Evolutionary conservation across 2,329 filamentous ascomycete species (phyloP).

Genomic region (Stachybotrys chartarum): DNA sequence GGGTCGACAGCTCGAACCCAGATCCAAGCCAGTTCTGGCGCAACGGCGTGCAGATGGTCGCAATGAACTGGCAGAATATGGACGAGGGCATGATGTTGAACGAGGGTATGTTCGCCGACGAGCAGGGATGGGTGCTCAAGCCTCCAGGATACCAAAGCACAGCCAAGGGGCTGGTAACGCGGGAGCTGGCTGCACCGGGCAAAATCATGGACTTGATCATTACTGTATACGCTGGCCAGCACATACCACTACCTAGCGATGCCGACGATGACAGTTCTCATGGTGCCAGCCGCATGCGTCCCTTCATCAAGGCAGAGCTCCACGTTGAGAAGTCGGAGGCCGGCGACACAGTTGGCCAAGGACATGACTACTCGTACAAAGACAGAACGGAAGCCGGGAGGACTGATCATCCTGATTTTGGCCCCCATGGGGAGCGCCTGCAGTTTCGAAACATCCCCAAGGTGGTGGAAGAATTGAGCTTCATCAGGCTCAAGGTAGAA

Average conservation of each 20-base stretch:
- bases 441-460: slow-evolving; percentile 50
- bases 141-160: slow-evolving; percentile 62
- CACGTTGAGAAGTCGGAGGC: slow-evolving; percentile 61
- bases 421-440: slow-evolving; percentile 40
- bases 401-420: slow-evolving; percentile 60
- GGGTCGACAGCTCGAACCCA: slow-evolving; percentile 87
- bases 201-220: slow-evolving; percentile 61
- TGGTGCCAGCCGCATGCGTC: slow-evolving; percentile 42
- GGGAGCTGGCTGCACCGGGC: slow-evolving; percentile 38
- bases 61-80: slow-evolving; percentile 94
- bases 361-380: slow-evolving; percentile 50
- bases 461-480: slow-evolving; percentile 63
- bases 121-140: slow-evolving; percentile 80
- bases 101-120: slow-evolving; percentile 90
- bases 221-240: slow-evolving; percentile 69
- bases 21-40: slow-evolving; percentile 90
- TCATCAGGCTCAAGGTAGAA: slow-evolving; percentile 58
- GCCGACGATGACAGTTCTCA: slow-evolving; percentile 22
- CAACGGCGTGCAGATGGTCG: slow-evolving; percentile 93
- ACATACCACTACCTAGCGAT: slow-evolving; percentile 38
- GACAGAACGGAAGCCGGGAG: slow-evolving; percentile 46
- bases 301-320: slow-evolving; percentile 71
- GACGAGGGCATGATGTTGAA: slow-evolving; percentile 96
- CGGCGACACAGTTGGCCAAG: slow-evolving; percentile 16
- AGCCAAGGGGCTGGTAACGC: slow-evolving; percentile 28